phyloP scores from a whole-genome alignment of 2,329 filamentous ascomycete species.

The Fusarium sp. region DNA sequence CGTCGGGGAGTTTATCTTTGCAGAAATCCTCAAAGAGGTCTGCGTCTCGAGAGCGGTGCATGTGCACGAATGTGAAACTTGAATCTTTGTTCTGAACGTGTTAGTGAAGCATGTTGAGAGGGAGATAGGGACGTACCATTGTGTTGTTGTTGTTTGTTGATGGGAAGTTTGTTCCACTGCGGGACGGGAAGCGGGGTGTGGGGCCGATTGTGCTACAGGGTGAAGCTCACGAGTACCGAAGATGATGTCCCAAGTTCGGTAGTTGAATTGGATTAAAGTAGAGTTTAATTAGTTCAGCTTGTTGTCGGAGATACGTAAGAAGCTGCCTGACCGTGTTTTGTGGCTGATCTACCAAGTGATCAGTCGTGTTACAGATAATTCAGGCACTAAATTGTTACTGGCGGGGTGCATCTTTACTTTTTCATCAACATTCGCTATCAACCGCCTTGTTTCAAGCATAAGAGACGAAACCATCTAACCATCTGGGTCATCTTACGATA shows the following conservation, averaged over 20 bases:
- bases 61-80: slow-evolving; percentile 79
- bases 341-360: not conserved
- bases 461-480: not conserved
- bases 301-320: not conserved
- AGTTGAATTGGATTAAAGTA: not conserved
- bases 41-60: slow-evolving; percentile 76
- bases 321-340: not conserved
- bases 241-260: not conserved
- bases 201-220: slow-evolving; percentile 12
- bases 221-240: not conserved
- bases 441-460: not conserved
- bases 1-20: slow-evolving; percentile 75
- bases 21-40: slow-evolving; percentile 84
- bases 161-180: slow-evolving; percentile 10
- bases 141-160: slow-evolving; percentile 23
- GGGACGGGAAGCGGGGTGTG: slow-evolving; percentile 31
- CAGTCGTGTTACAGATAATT: not conserved
- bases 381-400: not conserved
- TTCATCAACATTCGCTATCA: not conserved
- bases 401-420: not conserved
- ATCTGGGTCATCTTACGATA: too few species aligned
- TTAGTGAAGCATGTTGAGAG: not conserved
- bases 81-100: slow-evolving; percentile 75
- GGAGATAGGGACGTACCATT: not conserved
- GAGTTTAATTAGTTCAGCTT: not conserved